phyloP scores from a whole-genome alignment of 2,329 filamentous ascomycete genomes.

The Colletotrichum theobromicola region DNA sequence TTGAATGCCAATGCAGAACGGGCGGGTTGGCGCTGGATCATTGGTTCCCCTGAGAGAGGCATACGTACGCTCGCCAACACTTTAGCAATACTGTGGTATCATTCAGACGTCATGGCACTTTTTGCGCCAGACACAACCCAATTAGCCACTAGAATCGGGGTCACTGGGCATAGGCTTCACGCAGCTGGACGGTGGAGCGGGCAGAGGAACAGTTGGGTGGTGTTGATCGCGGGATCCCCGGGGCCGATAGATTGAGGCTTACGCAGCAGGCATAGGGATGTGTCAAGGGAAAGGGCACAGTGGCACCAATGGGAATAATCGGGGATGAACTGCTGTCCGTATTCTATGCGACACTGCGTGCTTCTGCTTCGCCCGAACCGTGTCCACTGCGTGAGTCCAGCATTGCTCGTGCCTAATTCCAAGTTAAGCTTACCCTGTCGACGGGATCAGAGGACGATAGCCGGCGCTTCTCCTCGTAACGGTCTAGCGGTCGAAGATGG shows the following conservation, averaged over 20 bases:
- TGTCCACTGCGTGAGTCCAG: neutral
- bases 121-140: slow-evolving; percentile 2
- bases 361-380: neutral
- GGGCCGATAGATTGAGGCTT: slow-evolving; percentile 12
- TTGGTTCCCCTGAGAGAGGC: slow-evolving; percentile 4
- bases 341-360: neutral
- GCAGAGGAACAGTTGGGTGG: neutral
- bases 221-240: slow-evolving; percentile 20
- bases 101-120: slow-evolving; percentile 21
- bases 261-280: slow-evolving; percentile 15
- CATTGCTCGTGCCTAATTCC: neutral
- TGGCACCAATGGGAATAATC: neutral
- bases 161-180: neutral
- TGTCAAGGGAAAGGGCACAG: neutral
- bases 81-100: slow-evolving; percentile 1
- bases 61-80: slow-evolving; percentile 18
- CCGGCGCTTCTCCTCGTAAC: neutral
- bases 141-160: slow-evolving; percentile 4
- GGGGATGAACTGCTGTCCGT: neutral
- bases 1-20: slow-evolving; percentile 3
- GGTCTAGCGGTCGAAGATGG: neutral
- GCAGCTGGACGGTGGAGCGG: slow-evolving; percentile 11
- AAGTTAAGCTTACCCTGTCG: slow-evolving; percentile 11
- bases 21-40: neutral
- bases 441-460: neutral